A percentile compares a stretch with the other conserved stretches of the same genome.
Conservation (phyloP, 345 rosid species). For the Capsella bursapastoris region DNA sequence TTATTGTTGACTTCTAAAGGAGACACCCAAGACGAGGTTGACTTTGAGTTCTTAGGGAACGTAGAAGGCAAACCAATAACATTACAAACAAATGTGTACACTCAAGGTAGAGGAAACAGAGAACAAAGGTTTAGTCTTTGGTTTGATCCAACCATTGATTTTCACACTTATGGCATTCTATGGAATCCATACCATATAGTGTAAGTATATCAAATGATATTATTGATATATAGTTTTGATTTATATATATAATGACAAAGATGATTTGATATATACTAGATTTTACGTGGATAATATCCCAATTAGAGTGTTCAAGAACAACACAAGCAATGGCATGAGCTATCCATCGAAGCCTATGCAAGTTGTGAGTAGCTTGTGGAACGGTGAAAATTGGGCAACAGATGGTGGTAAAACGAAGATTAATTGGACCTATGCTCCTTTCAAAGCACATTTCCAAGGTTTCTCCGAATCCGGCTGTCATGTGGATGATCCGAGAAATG, state of each 20-base stretch:
- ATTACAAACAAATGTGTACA: slow-evolving; percentile 65
- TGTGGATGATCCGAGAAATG: neutral
- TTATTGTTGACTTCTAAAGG: slow-evolving; percentile 46
- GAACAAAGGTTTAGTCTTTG: slow-evolving; percentile 62
- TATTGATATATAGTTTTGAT: neutral
- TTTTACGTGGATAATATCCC: slow-evolving; percentile 60
- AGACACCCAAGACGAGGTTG: slow-evolving; percentile 60
- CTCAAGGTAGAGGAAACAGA: slow-evolving; percentile 53
- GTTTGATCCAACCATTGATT: slow-evolving; percentile 64
- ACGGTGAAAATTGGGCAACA: slow-evolving; percentile 66
- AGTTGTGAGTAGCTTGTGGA: slow-evolving; percentile 59
- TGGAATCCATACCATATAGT: slow-evolving; percentile 69
- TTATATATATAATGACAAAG: neutral
- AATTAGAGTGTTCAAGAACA: slow-evolving; percentile 64
- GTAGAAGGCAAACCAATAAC: slow-evolving; percentile 55
- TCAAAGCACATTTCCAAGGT: slow-evolving; percentile 50
- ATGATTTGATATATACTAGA: slow-evolving; percentile 33
- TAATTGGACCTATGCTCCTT: slow-evolving; percentile 58
- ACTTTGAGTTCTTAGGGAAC: slow-evolving; percentile 73
- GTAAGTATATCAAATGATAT: slow-evolving; percentile 39
- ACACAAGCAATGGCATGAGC: slow-evolving; percentile 32
- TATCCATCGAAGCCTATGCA: slow-evolving; percentile 60
- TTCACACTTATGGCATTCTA: slow-evolving; percentile 54
- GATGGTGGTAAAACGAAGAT: slow-evolving; percentile 59
- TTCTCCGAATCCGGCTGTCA: slow-evolving; percentile 52